These are phyloP conservation scores for Seiridium unicorne DNA, from an alignment of 2,329 filamentous ascomycete species.

Conservation along the genomic window DNA sequence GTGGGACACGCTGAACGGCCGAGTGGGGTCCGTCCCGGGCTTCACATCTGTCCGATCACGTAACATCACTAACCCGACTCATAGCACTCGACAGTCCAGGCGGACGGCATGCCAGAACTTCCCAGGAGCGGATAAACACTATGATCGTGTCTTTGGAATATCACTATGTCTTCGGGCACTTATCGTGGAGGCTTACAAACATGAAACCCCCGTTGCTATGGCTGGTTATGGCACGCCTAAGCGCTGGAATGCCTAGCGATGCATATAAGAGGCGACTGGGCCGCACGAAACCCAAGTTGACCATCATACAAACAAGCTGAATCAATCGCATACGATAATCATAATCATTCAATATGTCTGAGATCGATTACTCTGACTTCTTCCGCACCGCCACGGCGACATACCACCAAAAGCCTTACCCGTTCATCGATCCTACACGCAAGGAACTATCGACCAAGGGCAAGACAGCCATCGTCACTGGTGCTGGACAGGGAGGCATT, in stretches of 20 bases:
- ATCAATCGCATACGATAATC: no score
- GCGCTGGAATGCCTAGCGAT: no score
- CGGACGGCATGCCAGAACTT: background rate
- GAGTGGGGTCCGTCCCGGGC: background rate
- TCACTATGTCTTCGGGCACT: no score
- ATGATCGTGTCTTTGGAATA: no score
- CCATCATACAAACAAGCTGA: no score
- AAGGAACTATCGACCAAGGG: constrained; percentile 2
- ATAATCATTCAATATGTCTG: background rate
- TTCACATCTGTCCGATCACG: constrained; percentile 19
- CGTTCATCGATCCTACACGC: constrained; percentile 1
- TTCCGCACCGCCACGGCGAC: background rate
- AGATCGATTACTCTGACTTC: background rate
- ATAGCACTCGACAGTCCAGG: background rate
- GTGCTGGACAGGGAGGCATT: constrained; percentile 3
- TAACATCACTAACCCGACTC: constrained; percentile 9
- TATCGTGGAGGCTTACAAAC: background rate
- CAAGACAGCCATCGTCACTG: constrained; percentile 3
- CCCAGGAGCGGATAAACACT: background rate
- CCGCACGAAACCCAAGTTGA: no score
- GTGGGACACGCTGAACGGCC: background rate
- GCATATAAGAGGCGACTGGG: no score
- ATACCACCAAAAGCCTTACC: background rate
- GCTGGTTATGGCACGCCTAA: background rate
- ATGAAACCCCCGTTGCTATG: background rate